These are phyloP conservation scores for Nemania diffusa DNA, from an alignment of 2,329 filamentous ascomycete species.

Conservation along the genomic window DNA sequence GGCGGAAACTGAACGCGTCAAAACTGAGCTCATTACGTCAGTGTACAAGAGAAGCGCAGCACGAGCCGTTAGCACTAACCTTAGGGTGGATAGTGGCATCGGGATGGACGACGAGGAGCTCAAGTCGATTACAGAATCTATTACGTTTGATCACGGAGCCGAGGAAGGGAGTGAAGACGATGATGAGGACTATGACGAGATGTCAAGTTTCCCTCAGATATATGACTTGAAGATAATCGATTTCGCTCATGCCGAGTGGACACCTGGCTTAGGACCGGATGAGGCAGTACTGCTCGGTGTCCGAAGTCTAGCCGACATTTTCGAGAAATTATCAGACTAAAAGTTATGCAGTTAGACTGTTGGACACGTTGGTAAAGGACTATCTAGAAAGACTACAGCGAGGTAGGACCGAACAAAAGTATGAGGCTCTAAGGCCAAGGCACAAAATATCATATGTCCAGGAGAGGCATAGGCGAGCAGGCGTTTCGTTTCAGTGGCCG, in stretches of 20 bases:
- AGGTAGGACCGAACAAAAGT: constrained; percentile 7
- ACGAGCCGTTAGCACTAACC: constrained; percentile 47
- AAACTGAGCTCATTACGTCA: constrained; percentile 52
- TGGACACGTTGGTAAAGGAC: background rate
- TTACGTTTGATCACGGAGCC: constrained; percentile 31
- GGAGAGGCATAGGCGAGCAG: constrained; percentile 32
- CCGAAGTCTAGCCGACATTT: constrained; percentile 74
- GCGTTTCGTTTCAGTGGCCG: constrained; percentile 35
- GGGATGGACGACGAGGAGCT: constrained; percentile 60
- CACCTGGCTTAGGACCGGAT: constrained; percentile 83
- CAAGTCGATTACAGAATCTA: constrained; percentile 34
- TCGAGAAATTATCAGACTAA: constrained; percentile 69
- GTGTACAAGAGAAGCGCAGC: constrained; percentile 41
- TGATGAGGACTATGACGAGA: constrained; percentile 64
- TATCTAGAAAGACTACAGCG: background rate
- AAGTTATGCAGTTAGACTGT: background rate
- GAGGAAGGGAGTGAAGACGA: constrained; percentile 58
- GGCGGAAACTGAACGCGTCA: constrained; percentile 9
- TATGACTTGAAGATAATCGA: constrained; percentile 91
- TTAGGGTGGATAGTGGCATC: constrained; percentile 67
- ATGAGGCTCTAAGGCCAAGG: constrained; percentile 14
- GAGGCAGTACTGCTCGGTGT: constrained; percentile 84
- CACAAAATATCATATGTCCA: constrained; percentile 12
- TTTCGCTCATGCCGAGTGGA: constrained; percentile 92
- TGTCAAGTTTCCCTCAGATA: constrained; percentile 64